Evolutionary conservation across 2,329 filamentous ascomycete genomes (phyloP), one percentile per base, ranked within the genome.

Genomic region (Fusarium tupiense): DNA sequence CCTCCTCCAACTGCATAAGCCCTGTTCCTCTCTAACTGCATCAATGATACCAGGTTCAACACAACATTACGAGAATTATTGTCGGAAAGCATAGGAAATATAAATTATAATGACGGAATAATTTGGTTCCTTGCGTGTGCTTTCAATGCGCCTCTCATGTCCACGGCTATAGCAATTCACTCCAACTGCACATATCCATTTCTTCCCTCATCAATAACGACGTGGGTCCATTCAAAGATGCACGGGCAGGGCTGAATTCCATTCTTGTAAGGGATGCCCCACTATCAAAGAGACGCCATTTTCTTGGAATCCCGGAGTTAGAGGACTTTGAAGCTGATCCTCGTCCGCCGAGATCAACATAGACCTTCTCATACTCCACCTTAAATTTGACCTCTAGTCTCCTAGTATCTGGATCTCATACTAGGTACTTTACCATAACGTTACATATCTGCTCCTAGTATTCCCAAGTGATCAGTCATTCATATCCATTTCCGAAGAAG

Each of bases 181-280:
- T n/a, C 31, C n/a, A 22, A 20, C 29, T 26, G 24, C n/a, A 22
- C 11, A 54, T 38, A 35, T 49, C 31, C 11, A 58, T 35, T 35
- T 50, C 64, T 29, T 63, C 24, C 47, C 35, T 54, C 52, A 49
- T 53, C 52, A 50, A 60, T 47, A 22, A 19, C 33, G 47, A 22
- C 33, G 47, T 53, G 35, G 37, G 47, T 54, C 64, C 37, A 41
- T 44, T 7, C 17, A 44, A n/a, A 62, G 64, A 49, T 59, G 53
- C 43, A 71, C 53, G 8, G 33, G 33, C 33, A 71, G 53, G 61
- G 67, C 71, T 73, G 72, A 69, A 73, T 52, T 57, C 47, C 54
- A 66, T 52, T 59, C 41, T 24, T 37, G 57, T 13, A 29, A 62
- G 24, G 17, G 50, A 58, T 44, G 33, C 56, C 61, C 64, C 60